Evolutionary conservation across 1,284 basidiomycete genomes (phyloP).

Genomic region (Ceratobasidium sp.): DNA sequence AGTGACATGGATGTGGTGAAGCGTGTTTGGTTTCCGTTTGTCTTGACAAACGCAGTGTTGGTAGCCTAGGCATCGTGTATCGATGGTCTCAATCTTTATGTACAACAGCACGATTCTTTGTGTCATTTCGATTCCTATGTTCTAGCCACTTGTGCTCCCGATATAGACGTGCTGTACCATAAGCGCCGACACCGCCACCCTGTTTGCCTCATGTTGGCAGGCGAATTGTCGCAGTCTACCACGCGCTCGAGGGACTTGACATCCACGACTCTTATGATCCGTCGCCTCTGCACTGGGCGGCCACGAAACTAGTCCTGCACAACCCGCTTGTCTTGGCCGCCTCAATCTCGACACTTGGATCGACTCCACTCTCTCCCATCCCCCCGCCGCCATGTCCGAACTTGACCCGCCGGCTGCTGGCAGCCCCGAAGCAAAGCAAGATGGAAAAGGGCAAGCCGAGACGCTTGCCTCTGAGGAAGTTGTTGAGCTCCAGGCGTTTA

Average conservation of each 20-base stretch:
- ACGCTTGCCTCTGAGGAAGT: constrained; percentile 49
- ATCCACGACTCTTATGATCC: constrained; percentile 38
- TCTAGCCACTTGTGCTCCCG: constrained; percentile 1
- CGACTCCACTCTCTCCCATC: neutral
- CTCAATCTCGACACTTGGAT: neutral
- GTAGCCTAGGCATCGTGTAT: neutral
- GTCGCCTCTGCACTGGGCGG: constrained; percentile 26
- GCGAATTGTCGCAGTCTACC: constrained; percentile 23
- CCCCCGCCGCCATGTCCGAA: neutral
- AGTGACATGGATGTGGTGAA: constrained; percentile 2
- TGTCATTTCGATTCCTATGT: constrained; percentile 2
- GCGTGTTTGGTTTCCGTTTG: neutral
- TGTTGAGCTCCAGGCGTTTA: constrained; percentile 54
- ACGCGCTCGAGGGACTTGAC: constrained; percentile 15
- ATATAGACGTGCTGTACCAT: constrained; percentile 17
- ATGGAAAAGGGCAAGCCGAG: constrained; percentile 40
- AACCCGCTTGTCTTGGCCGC: neutral
- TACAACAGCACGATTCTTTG: neutral
- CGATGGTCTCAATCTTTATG: neutral
- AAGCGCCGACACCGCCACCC: constrained; percentile 26
- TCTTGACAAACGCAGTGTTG: neutral
- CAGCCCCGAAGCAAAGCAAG: constrained; percentile 5
- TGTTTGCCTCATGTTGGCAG: constrained; percentile 36
- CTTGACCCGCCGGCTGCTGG: constrained; percentile 27
- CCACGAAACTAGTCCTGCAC: constrained; percentile 24